Evolutionary conservation across 163 green algal species (phyloP), one percentile per base, ranked within the genome.

Genomic region (Scenedesmus sp.): DNA sequence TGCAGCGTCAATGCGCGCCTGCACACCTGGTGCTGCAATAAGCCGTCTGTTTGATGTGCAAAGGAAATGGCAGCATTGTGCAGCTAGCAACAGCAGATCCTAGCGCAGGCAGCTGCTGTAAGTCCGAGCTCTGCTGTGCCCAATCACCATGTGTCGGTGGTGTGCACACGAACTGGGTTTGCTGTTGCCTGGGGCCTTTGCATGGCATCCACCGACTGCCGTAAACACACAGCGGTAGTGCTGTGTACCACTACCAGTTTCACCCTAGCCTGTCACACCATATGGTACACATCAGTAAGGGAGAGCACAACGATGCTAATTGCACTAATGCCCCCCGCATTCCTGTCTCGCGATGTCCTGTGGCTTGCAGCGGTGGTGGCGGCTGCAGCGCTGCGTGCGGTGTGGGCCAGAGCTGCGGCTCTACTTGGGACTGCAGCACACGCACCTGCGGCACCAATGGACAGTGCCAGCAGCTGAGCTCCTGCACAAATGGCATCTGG

Each of bases 381-480:
- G 87, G 73, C 55, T 91, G 87, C 73, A 52, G 55, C n/a, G 55
- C 73, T 46, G 73, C 87, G 3, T 91, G 87, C 56, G 87, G 82
- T 55, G 86, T 90, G n/a, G 86, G 86, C 79, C 8, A 74, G n/a
- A 26, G 13, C 55, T 86, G 87, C 55, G 73, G 4, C 23, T 79
- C 8, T 10, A 91, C 55, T 12, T 76, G 73, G 73, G 87, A 91
- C 55, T 91, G 87, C 73, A 91, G n/a, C 13, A 91, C 56, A 4
- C 79, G 66, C 26, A 59, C 26, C 1, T 91, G 87, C 23, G 70
- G 70, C 73, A 86, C 56, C 23, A 85, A 46, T 59, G 87, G 87
- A 4, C 55, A 59, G 13, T 91, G 87, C 57, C 55, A 77, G 18
- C n/a, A 86, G 56, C 56, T 76, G 56, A 26, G 23, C 23, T 64